Evolutionary conservation across 2,329 filamentous ascomycete genomes (phyloP), one percentile per base, ranked within the genome.

Genomic region (Zymoseptoria pseudotritici): DNA sequence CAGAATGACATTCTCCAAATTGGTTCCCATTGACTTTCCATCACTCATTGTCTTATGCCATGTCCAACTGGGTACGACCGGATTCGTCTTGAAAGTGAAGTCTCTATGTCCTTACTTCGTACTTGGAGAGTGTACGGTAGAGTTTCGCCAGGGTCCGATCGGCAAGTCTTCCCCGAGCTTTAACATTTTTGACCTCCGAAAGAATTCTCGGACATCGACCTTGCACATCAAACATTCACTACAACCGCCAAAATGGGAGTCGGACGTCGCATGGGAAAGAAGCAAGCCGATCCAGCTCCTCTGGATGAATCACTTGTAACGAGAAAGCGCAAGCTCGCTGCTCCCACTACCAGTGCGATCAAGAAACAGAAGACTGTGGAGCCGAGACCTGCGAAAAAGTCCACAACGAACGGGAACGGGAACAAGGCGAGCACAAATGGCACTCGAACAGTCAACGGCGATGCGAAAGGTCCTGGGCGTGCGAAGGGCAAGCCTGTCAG

Each of bases 281-380:
- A 97, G 79, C 94, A 97, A 83, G 93, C 91, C 58, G 82, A 88
- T 65, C 94, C 94, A 57, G 84, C 88, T 71, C 82, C 88, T 65
- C 83, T 97, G 66, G 90, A 94, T 66, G 90, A 96, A 67, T 79
- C 74, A 66, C 71, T 89, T 71, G 86, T 88, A 69, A 86, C 86
- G 55, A 91, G 87, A 72, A 97, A 97, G 83, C 85, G 92, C 74
- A 97, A 97, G 80, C 85, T 85, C 61, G 86, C 86, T 57, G 78
- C 70, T 22, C 65, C 82, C 58, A 74, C 79, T 65, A 81, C 85
- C 67, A 79, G 79, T 65, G 74, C 82, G 62, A 78, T 81, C 69
- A 84, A 87, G 76, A 93, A 92, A 82, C 88, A 82, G 72, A 81
- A 82, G 71, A 83, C 75, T 58, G 74, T 71, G n/a, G 76, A 78